Evolutionary conservation across 2,329 filamentous ascomycete species (phyloP).

Genomic region (Periconia digitata): DNA sequence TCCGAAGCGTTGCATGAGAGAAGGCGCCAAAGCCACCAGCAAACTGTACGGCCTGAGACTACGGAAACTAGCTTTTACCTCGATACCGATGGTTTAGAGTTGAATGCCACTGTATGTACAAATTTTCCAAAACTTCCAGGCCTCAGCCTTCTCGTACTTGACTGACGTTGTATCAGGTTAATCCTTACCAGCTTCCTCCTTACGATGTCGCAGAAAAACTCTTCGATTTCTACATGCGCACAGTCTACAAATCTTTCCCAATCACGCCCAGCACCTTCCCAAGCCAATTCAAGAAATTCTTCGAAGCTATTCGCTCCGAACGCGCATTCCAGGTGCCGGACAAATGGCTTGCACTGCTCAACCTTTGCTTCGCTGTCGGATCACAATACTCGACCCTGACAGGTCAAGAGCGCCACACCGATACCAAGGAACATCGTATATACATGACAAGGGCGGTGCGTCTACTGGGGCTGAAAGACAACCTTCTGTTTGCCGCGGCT

Average conservation of each 20-base stretch:
- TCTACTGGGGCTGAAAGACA: conserved; percentile 23
- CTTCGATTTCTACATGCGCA: conserved; percentile 33
- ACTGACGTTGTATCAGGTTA: conserved; percentile 6
- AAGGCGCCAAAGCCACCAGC: neutral
- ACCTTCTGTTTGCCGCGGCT: conserved; percentile 22
- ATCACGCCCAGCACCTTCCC: conserved; percentile 17
- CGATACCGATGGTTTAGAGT: conserved; percentile 21
- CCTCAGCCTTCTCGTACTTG: neutral
- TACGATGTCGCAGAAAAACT: conserved; percentile 25
- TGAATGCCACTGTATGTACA: conserved; percentile 11
- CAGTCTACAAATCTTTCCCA: conserved; percentile 26
- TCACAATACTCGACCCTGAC: conserved; percentile 34
- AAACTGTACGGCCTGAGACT: conserved; percentile 7
- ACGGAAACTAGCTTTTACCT: conserved; percentile 24
- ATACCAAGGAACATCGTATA: conserved; percentile 28
- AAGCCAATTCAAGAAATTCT: conserved; percentile 7
- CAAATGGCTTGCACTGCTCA: conserved; percentile 34
- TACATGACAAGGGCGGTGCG: conserved; percentile 38
- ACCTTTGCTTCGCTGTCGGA: conserved; percentile 44
- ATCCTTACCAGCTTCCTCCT: conserved; percentile 28
- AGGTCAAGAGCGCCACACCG: conserved; percentile 19
- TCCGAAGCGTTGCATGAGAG: neutral
- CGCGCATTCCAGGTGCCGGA: conserved; percentile 1
- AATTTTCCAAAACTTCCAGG: neutral
- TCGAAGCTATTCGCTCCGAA: neutral